Evolutionary conservation across 306 rosid species (phyloP).

Genomic region (Vigna mungo): DNA sequence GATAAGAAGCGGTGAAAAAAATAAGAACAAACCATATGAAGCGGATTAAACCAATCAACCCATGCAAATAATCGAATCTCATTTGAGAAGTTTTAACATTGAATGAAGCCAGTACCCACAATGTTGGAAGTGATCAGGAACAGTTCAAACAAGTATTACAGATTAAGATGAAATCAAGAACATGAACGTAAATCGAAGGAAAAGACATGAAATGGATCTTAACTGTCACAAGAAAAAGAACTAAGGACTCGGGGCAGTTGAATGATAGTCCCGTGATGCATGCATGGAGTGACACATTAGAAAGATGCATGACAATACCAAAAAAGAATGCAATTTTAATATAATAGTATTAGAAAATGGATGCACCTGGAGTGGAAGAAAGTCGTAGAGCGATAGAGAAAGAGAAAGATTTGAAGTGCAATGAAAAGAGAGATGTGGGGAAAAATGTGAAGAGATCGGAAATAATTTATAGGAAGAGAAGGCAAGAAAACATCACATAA

Average conservation of each 20-base stretch:
- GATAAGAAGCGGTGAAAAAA: not conserved
- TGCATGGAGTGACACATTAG: conserved; percentile 35
- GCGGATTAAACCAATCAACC: not conserved
- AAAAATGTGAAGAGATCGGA: not conserved
- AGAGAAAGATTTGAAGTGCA: not conserved
- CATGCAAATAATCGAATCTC: conserved; percentile 5
- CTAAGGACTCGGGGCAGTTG: not conserved
- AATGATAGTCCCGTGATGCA: conserved; percentile 6
- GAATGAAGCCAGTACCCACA: not conserved
- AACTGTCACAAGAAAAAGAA: not conserved
- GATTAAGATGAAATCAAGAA: not conserved
- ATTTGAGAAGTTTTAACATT: not conserved
- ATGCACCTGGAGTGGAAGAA: conserved; percentile 30
- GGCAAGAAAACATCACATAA: not conserved
- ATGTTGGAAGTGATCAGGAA: not conserved
- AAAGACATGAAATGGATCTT: not conserved
- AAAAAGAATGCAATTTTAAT: not conserved
- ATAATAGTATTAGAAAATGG: not conserved
- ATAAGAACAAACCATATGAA: not conserved
- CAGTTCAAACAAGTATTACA: no score
- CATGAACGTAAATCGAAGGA: not conserved
- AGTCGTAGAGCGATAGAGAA: not conserved
- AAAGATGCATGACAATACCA: not conserved
- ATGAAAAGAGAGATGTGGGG: not conserved
- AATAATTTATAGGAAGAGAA: conserved; percentile 32